Conservation (phyloP, 1,284 basidiomycete genomes). For the Sporisorium reilianum region DNA sequence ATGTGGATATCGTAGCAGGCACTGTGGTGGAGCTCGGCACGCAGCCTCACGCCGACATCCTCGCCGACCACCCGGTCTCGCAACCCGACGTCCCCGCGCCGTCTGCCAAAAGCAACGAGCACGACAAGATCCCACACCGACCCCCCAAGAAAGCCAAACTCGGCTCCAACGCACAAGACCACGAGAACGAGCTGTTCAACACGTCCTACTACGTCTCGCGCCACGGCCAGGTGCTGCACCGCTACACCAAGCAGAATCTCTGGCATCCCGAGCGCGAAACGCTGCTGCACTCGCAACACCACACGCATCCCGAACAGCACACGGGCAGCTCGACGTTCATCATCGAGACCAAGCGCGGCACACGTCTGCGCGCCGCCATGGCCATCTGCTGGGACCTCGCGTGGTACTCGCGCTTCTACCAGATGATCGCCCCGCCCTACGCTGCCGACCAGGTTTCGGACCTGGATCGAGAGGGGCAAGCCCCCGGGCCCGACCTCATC, state of each 20-base stretch:
- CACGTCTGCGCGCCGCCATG: constrained; percentile 53
- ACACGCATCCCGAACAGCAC: constrained; percentile 55
- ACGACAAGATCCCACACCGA: constrained; percentile 29
- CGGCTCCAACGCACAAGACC: background rate
- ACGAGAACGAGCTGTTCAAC: constrained; percentile 58
- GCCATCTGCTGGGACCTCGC: constrained; percentile 68
- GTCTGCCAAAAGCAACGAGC: background rate
- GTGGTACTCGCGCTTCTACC: constrained; percentile 60
- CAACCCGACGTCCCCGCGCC: background rate
- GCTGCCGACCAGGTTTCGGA: constrained; percentile 10
- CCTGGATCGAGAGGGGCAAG: constrained; percentile 38
- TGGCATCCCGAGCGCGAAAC: constrained; percentile 66
- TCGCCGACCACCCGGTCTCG: constrained; percentile 28
- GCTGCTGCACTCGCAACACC: constrained; percentile 43
- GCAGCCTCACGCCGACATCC: constrained; percentile 24
- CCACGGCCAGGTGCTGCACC: constrained; percentile 46
- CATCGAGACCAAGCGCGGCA: constrained; percentile 61
- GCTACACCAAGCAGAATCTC: constrained; percentile 66
- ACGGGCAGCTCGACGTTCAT: constrained; percentile 45
- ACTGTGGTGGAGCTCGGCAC: constrained; percentile 62
- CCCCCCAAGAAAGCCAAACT: constrained; percentile 6
- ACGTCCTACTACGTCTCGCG: constrained; percentile 64
- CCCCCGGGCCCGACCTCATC: constrained; percentile 62
- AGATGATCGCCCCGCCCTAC: constrained; percentile 41
- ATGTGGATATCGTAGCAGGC: constrained; percentile 66